Evolutionary conservation across 306 rosid genomes (phyloP).

Genomic region (Vigna unguiculata): DNA sequence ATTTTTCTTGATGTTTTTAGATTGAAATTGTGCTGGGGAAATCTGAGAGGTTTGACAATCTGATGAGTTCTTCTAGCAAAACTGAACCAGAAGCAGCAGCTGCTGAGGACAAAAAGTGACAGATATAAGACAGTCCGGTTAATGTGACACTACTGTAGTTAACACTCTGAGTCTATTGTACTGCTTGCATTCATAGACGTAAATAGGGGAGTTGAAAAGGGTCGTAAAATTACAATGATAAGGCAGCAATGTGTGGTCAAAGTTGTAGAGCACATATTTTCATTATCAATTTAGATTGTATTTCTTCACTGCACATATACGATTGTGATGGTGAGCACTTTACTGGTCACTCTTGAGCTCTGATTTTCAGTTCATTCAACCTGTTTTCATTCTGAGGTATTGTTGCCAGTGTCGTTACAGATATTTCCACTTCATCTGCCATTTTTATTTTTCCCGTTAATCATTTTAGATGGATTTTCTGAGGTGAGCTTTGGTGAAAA

Average conservation of each 20-base stretch:
- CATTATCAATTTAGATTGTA: slow-evolving; percentile 48
- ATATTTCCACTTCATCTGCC: slow-evolving; percentile 15
- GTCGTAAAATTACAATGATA: slow-evolving; percentile 43
- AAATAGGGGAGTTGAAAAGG: slow-evolving; percentile 51
- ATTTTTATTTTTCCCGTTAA: slow-evolving; percentile 1
- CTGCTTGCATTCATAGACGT: slow-evolving; percentile 49
- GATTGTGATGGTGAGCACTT: slow-evolving; percentile 25
- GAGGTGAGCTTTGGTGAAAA: not conserved
- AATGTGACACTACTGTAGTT: slow-evolving; percentile 64
- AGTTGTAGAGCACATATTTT: slow-evolving; percentile 57
- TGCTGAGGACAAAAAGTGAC: slow-evolving; percentile 59
- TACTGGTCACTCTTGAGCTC: slow-evolving; percentile 38
- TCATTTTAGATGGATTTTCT: not conserved
- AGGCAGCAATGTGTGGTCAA: slow-evolving; percentile 45
- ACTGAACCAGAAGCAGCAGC: slow-evolving; percentile 49
- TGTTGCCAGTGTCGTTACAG: not conserved
- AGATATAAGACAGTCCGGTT: slow-evolving; percentile 31
- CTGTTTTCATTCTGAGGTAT: not conserved
- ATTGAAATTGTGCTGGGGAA: slow-evolving; percentile 94
- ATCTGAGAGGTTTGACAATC: slow-evolving; percentile 83
- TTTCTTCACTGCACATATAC: slow-evolving; percentile 46
- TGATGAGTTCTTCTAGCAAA: slow-evolving; percentile 57
- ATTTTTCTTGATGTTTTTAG: slow-evolving; percentile 47
- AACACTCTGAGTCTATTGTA: slow-evolving; percentile 50
- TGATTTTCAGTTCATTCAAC: not conserved